Evolutionary conservation across 1,139 yeast genomes (phyloP), one percentile per base, ranked within the genome.

Genomic region (Trichomonascaceae sp.): DNA sequence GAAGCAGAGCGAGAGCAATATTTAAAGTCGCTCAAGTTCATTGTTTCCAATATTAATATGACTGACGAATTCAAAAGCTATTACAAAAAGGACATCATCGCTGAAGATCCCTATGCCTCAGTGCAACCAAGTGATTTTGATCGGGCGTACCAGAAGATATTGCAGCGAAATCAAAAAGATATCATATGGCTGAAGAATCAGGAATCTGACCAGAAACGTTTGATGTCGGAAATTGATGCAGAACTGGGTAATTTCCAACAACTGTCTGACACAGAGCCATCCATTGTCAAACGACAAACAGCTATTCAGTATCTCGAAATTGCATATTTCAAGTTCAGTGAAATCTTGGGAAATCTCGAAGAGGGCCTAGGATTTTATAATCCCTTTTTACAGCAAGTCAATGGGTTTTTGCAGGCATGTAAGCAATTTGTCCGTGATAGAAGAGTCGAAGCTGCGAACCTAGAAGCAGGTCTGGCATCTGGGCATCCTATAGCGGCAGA

Each of bases 351-450:
- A 17, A 86, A 87, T 62, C 67, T 89, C 44, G 78, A 78, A 43
- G 87, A 86, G 61, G 97, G 96, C 0, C 65, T 81, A 0, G 76
- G 77, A 54, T 90, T 89, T 66, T 90, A 90, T 69, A 76, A 76
- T 51, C 85, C 83, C 54, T 80, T 88, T 57, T 71, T 80, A 32
- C 71, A 69, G 1, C 81, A 81, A 56, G 77, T 82, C 1, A 72
- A 74, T 39, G 72, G 63, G 1, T 78, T 84, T 15, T 68, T 78
- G 20, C 68, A 69, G 7, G 82, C 78, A 44, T 78, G 87, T 60
- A 83, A 81, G 49, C 74, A 73, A 17, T 85, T 73, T 65, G 77
- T 85, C n/a, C 72, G 73, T 44, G 66, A 70, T 15, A 70, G 93
- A 50, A 71, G 85, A 52, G 61, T 75, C 3, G 83, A 82, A 60